phyloP scores from a whole-genome alignment of 1,139 yeast genomes.

The Geotrichum cucujoidarum region DNA sequence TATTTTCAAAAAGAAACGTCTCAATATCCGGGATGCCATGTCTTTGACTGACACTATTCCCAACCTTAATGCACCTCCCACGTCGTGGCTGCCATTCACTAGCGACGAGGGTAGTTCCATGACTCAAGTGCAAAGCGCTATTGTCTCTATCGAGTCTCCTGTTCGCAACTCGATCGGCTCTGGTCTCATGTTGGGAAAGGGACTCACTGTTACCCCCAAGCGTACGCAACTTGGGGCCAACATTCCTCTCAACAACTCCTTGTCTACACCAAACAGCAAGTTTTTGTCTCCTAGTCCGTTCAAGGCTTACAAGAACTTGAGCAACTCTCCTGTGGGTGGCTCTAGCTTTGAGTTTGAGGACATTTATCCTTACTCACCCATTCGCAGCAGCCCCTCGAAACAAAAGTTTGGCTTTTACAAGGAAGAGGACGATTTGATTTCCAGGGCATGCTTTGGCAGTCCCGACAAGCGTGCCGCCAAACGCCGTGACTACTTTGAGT shows the following conservation, averaged over 20 bases:
- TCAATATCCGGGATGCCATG: slow-evolving; percentile 4
- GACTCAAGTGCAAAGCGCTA: slow-evolving; percentile 11
- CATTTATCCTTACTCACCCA: slow-evolving; percentile 15
- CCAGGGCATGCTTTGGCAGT: slow-evolving; percentile 39
- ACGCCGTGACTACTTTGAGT: slow-evolving; percentile 32
- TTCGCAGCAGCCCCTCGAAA: slow-evolving; percentile 12
- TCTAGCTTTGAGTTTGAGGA: slow-evolving; percentile 14
- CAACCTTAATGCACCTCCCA: slow-evolving; percentile 14
- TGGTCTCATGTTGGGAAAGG: slow-evolving; percentile 14
- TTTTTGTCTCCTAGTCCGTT: slow-evolving; percentile 16
- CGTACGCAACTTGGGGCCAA: slow-evolving; percentile 11
- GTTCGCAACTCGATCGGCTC: slow-evolving; percentile 14
- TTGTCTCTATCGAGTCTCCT: slow-evolving; percentile 14
- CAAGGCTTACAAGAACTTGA: slow-evolving; percentile 5
- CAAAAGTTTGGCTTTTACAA: slow-evolving; percentile 8
- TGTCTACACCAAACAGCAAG: slow-evolving; percentile 4
- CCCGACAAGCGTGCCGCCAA: slow-evolving; percentile 37
- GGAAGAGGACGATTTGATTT: slow-evolving; percentile 56
- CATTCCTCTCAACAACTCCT: background rate
- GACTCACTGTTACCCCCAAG: slow-evolving; percentile 14
- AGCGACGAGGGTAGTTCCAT: slow-evolving; percentile 12
- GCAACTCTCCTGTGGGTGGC: slow-evolving; percentile 9
- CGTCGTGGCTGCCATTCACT: slow-evolving; percentile 15
- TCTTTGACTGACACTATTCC: slow-evolving; percentile 10
- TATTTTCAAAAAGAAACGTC: slow-evolving; percentile 9